Conservation (phyloP, 768 basidiomycete species). For the Russula foetens region DNA sequence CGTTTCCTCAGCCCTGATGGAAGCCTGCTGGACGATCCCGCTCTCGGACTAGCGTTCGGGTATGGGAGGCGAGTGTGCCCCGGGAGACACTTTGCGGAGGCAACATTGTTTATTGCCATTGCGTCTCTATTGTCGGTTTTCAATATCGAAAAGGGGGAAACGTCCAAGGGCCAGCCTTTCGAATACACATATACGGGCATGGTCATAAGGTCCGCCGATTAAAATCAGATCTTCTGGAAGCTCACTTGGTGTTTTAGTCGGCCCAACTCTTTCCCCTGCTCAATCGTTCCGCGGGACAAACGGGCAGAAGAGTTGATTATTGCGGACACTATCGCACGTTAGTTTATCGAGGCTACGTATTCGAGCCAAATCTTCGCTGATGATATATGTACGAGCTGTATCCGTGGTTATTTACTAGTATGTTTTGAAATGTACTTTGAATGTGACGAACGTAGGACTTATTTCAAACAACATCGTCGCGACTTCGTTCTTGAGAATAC, state of each 20-base stretch:
- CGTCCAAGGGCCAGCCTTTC: neutral
- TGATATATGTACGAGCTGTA: neutral
- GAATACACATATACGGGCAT: neutral
- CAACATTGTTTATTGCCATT: slow-evolving; percentile 4
- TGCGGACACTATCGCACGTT: neutral
- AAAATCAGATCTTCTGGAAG: neutral
- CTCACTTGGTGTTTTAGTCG: neutral
- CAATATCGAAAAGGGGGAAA: neutral
- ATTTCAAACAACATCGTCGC: too few species aligned
- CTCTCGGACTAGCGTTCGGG: slow-evolving; percentile 12
- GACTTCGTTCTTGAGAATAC: too few species aligned
- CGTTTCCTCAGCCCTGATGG: slow-evolving; percentile 11
- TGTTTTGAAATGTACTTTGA: too few species aligned
- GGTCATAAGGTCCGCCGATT: neutral
- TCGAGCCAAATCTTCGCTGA: neutral
- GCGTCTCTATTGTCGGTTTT: neutral
- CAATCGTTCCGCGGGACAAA: neutral
- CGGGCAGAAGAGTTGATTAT: neutral
- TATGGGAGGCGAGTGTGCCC: slow-evolving; percentile 19
- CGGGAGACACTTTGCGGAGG: slow-evolving; percentile 15
- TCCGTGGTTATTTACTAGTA: too few species aligned
- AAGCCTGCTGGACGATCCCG: slow-evolving; percentile 28
- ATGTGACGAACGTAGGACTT: too few species aligned
- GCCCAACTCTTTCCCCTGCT: neutral
- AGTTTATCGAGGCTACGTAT: neutral